Conservation (phyloP, 2,329 filamentous ascomycete species). For the Paecilomyces variotii region DNA sequence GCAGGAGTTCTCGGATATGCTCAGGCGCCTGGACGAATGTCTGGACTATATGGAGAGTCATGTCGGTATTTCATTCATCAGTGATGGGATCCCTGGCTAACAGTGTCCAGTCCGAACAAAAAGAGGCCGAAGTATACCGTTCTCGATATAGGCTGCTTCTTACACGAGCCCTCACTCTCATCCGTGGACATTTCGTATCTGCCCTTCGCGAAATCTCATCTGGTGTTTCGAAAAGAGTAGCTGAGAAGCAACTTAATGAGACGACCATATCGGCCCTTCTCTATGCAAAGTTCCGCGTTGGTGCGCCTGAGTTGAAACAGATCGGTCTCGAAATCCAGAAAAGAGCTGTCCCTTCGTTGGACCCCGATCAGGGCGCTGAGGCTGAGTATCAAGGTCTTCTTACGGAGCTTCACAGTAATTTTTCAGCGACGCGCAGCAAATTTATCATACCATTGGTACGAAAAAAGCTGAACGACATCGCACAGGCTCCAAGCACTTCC, state of each 20-base stretch:
- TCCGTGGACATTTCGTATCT: constrained; percentile 58
- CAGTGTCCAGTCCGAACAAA: constrained; percentile 59
- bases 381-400: constrained; percentile 59
- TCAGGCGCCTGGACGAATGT: constrained; percentile 80
- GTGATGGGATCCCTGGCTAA: neutral
- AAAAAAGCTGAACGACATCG: constrained; percentile 50
- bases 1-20: constrained; percentile 78
- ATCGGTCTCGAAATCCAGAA: constrained; percentile 62
- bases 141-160: constrained; percentile 80
- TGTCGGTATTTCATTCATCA: constrained; percentile 41
- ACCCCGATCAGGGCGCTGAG: constrained; percentile 50
- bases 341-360: constrained; percentile 52
- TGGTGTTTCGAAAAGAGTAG: constrained; percentile 55
- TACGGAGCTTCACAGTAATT: constrained; percentile 58
- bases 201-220: constrained; percentile 55
- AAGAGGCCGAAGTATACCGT: constrained; percentile 79
- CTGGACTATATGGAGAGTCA: constrained; percentile 87
- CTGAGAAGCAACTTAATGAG: constrained; percentile 61
- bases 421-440: constrained; percentile 50
- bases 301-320: constrained; percentile 57
- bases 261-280: constrained; percentile 63
- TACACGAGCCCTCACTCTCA: constrained; percentile 58
- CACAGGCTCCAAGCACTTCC: constrained; percentile 51
- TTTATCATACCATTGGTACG: constrained; percentile 55
- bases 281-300: constrained; percentile 63